Evolutionary conservation across 2,329 filamentous ascomycete species (phyloP), one percentile per base, ranked within the genome.

Genomic region (Ustulina deusta): DNA sequence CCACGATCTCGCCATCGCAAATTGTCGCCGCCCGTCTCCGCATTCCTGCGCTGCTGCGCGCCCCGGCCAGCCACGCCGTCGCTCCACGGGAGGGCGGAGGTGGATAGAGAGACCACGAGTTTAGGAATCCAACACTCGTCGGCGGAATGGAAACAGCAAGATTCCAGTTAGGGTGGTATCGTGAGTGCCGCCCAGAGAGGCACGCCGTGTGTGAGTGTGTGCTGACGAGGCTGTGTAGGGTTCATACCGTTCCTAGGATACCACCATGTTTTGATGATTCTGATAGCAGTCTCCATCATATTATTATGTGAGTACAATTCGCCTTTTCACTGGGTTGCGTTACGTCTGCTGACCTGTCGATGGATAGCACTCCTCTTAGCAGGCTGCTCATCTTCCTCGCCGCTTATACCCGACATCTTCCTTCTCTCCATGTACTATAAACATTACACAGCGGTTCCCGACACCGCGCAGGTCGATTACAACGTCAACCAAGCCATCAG

Each of bases 371-470:
- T 99, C 71, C 84, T 99, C 76, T 85, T 99, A 73, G 95, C 96
- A 77, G 96, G 96, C 76, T 99, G 96, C 82, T 98, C 96, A 4
- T 98, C 95, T 10, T 97, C 95, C 46, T 97, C 95, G 59, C 96
- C 95, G 1, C 85, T 97, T 63, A 97, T 99, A 75, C 96, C 96
- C 29, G 90, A 91, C 78, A 98, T 99, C 81, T 99, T 97, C 86
- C 89, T 99, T 74, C 93, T 99, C 72, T 97, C 94, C n/a, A 89
- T 99, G 76, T 98, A 97, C 88, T 99, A 97, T 84, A 85, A 97
- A 79, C 85, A 88, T 70, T 97, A 97, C 82, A 89, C 90, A 22
- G 93, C 96, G 2, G 84, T 87, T 32, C 95, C 95, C 73, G 90
- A 93, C 74, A 92, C 93, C 5, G 87, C 95, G 10, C 95, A 98